Evolutionary conservation across 768 basidiomycete genomes (phyloP), one percentile per base, ranked within the genome.

Genomic region (Tricholoma furcatifolium): DNA sequence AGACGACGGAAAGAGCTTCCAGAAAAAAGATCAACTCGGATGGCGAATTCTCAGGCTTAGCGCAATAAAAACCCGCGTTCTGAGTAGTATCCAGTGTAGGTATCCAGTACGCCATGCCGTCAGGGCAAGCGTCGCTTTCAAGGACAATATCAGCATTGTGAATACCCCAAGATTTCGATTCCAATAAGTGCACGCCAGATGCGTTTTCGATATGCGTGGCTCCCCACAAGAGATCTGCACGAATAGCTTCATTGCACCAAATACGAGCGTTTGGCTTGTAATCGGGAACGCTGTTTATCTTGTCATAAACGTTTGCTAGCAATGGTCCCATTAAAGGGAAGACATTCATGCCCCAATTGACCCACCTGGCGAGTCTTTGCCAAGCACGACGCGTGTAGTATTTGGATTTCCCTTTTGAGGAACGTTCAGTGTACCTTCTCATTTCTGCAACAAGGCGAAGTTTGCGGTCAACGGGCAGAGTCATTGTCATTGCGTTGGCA

Each of bases 341-440:
- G 3, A 71, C 69, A 48, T 76, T 75, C 23, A 76, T 60, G 0
- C 55, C 44, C 74, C 75, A 77, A 48, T 74, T 77, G 14, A 70
- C 36, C 54, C 64, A 70, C 0, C 76, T 0, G 70, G 60, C n/a
- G n/a, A n/a, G n/a, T n/a, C n/a, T n/a, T n/a, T n/a, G n/a, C n/a
- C n/a, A n/a, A n/a, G n/a, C n/a, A 0, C 53, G 59, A 0, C 59
- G 55, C 0, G 53, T 21, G 14, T 14, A 42, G 39, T 40, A 43
- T 0, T 58, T 51, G 7, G 23, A 10, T 15, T 31, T 43, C 12
- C 20, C 3, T 5, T 1, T 15, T 18, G 35, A 7, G n/a, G 6
- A 6, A 5, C 10, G 14, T 2, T 31, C 36, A 35, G 61, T 58
- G 2, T 55, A 27, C 10, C n/a, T n/a, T 1, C n/a, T n/a, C n/a